Base-by-base conservation (phyloP, 176 grass and related monocot species). In the Typha latifolia region DNA sequence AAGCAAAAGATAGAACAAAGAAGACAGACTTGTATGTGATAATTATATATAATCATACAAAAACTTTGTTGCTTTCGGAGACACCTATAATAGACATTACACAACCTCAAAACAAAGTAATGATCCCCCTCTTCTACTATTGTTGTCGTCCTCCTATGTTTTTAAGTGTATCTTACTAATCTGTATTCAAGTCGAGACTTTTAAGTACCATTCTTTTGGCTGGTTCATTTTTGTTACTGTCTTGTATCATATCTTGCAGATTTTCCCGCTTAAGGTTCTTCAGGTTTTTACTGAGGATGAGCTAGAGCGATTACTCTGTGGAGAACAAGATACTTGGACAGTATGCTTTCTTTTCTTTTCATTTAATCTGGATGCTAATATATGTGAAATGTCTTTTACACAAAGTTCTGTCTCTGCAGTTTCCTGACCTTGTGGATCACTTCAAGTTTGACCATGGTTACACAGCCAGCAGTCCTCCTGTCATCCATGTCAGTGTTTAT, bases 391-490 rank as follows among this genome's bases (percentile, higher is more conserved):
- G 6, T 14, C 53, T 14, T 19, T 19, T 59, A 59, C 20, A 59
- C 16, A 9, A 22, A 8, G 20, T 59, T 59, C 27, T 78, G 82
- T 67, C 64, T 63, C 19, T 77, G 67, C 84, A 99, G 95, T 99
- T 94, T 43, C 49, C 62, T 0, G 83, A 99, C 64, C 89, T 99
- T 68, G 78, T 90, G 72, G 86, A 99, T 83, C 86, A 99, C 72
- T 87, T 99, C 68, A 99, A 99, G 69, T 94, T 94, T 64, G 89
- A 94, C 76, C 95, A 99, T 66, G 95, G 95, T 66, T 99, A 99
- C 79, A 94, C 84, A 12, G 82, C 72, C 32, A 85, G 80, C 73
- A 99, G 89, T 81, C 79, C 84, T 77, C 77, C 73, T 71, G 84
- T 84, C 49, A 76, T 87, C 68, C 84, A 87, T 83, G 95, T 99